phyloP scores from a whole-genome alignment of 371 early-diverging fungal species.

The Mortierella sp. region DNA sequence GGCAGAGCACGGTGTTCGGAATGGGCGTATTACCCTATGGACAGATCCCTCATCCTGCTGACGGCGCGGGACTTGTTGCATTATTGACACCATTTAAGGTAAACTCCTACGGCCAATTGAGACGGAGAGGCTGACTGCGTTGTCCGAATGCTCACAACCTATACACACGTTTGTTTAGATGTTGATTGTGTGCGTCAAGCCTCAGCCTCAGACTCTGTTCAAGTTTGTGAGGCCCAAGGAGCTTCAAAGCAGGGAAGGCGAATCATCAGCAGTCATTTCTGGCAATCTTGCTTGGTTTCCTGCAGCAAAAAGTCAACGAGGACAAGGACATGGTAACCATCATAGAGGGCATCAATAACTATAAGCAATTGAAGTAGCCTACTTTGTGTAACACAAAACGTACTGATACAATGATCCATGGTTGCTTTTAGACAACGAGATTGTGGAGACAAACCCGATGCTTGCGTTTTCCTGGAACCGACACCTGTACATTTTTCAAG shows the following conservation, averaged over 20 bases:
- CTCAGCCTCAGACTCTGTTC: constrained; percentile 78
- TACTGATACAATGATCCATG: neutral
- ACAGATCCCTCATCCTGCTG: constrained; percentile 73
- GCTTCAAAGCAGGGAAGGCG: constrained; percentile 38
- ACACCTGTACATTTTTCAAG: constrained; percentile 69
- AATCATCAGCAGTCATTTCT: constrained; percentile 60
- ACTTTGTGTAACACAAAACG: no score
- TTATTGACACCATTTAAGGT: constrained; percentile 82
- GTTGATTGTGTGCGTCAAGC: constrained; percentile 82
- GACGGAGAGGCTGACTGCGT: no score
- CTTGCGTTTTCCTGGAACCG: constrained; percentile 78
- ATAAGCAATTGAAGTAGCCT: neutral
- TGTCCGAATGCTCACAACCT: neutral
- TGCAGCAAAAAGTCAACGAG: constrained; percentile 60
- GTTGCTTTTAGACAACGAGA: constrained; percentile 22
- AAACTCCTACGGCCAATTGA: neutral
- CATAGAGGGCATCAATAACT: neutral
- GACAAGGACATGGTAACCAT: constrained; percentile 23
- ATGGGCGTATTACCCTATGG: constrained; percentile 78
- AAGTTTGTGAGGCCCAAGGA: constrained; percentile 73
- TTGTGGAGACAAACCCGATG: constrained; percentile 66
- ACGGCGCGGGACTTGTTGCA: constrained; percentile 79
- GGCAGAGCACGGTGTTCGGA: constrained; percentile 76
- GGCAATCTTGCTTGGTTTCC: constrained; percentile 78
- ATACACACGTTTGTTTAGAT: constrained; percentile 58